phyloP scores from a whole-genome alignment of 192 early-diverging fungal genomes.

The Dissophora globulifera region DNA sequence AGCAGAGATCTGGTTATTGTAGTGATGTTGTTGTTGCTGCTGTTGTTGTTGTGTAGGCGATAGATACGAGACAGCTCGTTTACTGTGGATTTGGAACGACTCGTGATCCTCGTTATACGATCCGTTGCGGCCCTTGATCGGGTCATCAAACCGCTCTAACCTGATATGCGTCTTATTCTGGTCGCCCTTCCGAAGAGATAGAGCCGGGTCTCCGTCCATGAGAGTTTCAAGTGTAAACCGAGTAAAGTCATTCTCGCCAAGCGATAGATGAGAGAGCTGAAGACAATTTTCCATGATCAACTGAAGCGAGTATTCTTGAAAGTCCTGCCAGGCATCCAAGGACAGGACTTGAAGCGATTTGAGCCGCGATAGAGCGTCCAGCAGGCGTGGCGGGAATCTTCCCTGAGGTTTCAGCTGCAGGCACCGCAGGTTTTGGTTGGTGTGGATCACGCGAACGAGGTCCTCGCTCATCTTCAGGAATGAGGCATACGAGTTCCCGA shows the following conservation, averaged over 20 bases:
- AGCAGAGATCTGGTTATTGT: too few relatives aligned
- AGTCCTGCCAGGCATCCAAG: constrained; percentile 40
- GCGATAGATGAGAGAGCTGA: constrained; percentile 19
- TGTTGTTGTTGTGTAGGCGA: not conserved
- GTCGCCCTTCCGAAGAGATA: not conserved
- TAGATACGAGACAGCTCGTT: constrained; percentile 7
- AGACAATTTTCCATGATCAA: constrained; percentile 25
- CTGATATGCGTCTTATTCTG: not conserved
- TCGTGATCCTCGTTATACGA: constrained; percentile 1
- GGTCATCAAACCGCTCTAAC: constrained; percentile 32
- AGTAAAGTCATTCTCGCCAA: constrained; percentile 43
- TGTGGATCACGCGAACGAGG: constrained; percentile 12
- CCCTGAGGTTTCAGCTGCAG: constrained; percentile 24
- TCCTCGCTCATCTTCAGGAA: constrained; percentile 17
- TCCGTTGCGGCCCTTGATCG: constrained; percentile 26
- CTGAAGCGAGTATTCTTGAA: constrained; percentile 43
- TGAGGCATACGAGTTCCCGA: not conserved
- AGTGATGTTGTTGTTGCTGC: not conserved
- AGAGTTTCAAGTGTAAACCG: constrained; percentile 28
- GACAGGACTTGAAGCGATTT: constrained; percentile 16
- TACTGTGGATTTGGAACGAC: constrained; percentile 20
- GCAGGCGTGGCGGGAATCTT: constrained; percentile 11
- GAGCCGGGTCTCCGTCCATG: not conserved
- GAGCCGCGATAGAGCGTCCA: constrained; percentile 18
- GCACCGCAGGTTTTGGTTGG: constrained; percentile 17